Conservation (phyloP, 2,329 filamentous ascomycete species). For the Ascochyta fabae region DNA sequence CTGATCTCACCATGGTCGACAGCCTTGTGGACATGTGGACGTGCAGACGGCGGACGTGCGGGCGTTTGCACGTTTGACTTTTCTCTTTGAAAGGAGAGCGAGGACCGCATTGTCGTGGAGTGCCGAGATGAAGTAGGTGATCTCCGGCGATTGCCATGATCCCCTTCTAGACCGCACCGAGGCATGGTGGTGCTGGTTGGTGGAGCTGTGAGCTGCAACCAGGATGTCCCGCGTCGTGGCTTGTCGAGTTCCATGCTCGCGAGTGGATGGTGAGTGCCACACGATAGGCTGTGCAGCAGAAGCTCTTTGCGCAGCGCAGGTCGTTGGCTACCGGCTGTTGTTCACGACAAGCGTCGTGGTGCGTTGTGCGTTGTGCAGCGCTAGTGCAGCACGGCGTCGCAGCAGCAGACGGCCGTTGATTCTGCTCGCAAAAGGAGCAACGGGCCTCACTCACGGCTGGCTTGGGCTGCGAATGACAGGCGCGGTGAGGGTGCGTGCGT, state of each 20-base stretch:
- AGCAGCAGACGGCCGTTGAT: slow-evolving; percentile 7
- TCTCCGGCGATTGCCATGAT: slow-evolving; percentile 16
- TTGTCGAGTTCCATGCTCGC: slow-evolving; percentile 29
- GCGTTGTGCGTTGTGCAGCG: slow-evolving; percentile 16
- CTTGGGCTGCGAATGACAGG: slow-evolving; percentile 25
- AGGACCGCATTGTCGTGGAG: slow-evolving; percentile 9
- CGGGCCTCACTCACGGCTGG: slow-evolving; percentile 4
- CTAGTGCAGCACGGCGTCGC: neutral
- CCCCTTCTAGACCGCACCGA: slow-evolving; percentile 11
- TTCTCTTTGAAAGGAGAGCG: neutral
- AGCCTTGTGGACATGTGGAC: slow-evolving; percentile 1
- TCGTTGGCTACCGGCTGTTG: slow-evolving; percentile 9
- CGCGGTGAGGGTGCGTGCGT: slow-evolving; percentile 16
- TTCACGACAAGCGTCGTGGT: slow-evolving; percentile 12
- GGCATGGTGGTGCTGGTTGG: slow-evolving; percentile 24
- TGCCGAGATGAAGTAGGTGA: slow-evolving; percentile 9
- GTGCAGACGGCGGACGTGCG: neutral
- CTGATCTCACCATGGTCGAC: neutral
- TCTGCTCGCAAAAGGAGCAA: slow-evolving; percentile 13
- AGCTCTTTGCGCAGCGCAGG: slow-evolving; percentile 4
- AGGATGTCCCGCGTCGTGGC: slow-evolving; percentile 25
- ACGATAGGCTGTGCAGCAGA: slow-evolving; percentile 23
- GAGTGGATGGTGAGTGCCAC: slow-evolving; percentile 12
- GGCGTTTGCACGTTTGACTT: slow-evolving; percentile 1
- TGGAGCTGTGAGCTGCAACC: slow-evolving; percentile 24